phyloP scores from a whole-genome alignment of 192 early-diverging fungal species.

The Backusella mclennaniae region DNA sequence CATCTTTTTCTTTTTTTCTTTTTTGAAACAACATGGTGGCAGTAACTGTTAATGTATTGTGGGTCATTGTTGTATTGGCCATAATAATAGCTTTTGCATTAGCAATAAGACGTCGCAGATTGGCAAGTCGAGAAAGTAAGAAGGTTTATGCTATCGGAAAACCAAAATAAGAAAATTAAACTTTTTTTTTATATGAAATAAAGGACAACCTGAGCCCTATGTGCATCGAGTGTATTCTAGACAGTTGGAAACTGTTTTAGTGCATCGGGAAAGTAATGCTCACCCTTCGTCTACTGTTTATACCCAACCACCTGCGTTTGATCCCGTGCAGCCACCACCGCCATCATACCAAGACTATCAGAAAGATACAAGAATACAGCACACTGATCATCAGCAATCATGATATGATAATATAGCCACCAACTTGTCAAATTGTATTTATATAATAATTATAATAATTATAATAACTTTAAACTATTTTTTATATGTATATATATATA shows the following conservation, averaged over 20 bases:
- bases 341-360: slow-evolving; percentile 36
- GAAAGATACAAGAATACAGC: slow-evolving; percentile 21
- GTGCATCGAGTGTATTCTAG: not conserved
- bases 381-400: not conserved
- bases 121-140: not conserved
- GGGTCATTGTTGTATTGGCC: not conserved
- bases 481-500: not conserved
- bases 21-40: not conserved
- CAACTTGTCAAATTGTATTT: too few relatives aligned
- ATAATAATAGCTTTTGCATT: not conserved
- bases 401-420: not conserved
- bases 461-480: not conserved
- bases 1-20: not conserved
- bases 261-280: not conserved
- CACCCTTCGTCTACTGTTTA: not conserved
- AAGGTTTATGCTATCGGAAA: not conserved
- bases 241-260: not conserved
- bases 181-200: not conserved
- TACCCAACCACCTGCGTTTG: slow-evolving; percentile 11
- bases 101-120: not conserved
- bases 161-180: not conserved
- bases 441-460: too few relatives aligned
- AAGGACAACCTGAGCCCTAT: not conserved
- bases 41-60: not conserved
- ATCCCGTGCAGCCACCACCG: slow-evolving; percentile 23